phyloP scores from a whole-genome alignment of 2,329 filamentous ascomycete species.

The Tolypocladium pustulatum region DNA sequence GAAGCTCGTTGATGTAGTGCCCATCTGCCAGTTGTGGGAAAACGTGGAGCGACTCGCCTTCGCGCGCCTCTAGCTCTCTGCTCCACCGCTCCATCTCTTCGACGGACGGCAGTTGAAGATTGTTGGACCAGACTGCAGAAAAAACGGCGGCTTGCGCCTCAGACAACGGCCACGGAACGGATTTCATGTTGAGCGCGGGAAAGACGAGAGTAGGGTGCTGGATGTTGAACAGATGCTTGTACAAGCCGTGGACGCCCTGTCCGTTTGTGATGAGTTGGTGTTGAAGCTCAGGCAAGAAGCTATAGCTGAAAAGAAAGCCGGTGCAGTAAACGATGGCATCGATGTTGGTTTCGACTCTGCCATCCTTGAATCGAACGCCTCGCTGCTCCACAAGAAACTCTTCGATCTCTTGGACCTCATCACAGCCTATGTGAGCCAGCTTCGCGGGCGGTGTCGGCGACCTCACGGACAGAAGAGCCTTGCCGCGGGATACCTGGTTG shows the following conservation, averaged over 20 bases:
- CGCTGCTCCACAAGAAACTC: conserved; percentile 42
- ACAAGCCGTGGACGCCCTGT: conserved; percentile 59
- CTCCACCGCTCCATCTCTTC: conserved; percentile 65
- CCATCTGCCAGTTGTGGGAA: conserved; percentile 39
- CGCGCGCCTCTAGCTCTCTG: conserved; percentile 40
- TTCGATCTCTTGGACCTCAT: conserved; percentile 47
- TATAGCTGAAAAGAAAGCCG: conserved; percentile 77
- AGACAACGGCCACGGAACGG: conserved; percentile 78
- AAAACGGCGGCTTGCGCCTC: conserved; percentile 73
- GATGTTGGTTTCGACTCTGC: conserved; percentile 52
- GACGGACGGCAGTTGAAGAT: conserved; percentile 51
- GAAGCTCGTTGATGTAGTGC: conserved; percentile 57
- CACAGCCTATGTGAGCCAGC: conserved; percentile 33
- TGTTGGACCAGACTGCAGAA: conserved; percentile 65
- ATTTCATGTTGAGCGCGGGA: conserved; percentile 62
- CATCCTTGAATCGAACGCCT: conserved; percentile 57
- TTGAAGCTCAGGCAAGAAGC: conserved; percentile 48
- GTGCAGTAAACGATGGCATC: conserved; percentile 81
- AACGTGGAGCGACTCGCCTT: conserved; percentile 19
- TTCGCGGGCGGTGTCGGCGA: conserved; percentile 35
- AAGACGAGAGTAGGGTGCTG: conserved; percentile 71
- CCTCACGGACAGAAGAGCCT: conserved; percentile 55
- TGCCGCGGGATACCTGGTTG: conserved; percentile 43
- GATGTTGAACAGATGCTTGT: conserved; percentile 70
- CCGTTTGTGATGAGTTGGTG: conserved; percentile 55